phyloP scores from a whole-genome alignment of 495 filamentous ascomycete species.

The Podospora sp. region DNA sequence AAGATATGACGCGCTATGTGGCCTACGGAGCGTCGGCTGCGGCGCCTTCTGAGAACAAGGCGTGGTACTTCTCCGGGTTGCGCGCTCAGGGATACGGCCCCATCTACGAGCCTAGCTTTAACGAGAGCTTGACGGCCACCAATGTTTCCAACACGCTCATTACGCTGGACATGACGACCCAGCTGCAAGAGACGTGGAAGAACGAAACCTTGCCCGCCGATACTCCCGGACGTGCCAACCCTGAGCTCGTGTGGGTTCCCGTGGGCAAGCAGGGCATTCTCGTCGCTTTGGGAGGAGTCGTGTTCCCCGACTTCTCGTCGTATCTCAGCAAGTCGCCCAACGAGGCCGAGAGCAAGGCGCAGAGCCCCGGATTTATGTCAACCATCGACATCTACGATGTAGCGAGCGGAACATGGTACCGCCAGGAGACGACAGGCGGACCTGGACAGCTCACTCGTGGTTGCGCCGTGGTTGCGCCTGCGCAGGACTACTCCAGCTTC shows the following conservation, averaged over 20 bases:
- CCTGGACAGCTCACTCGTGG: constrained; percentile 64
- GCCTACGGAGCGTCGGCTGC: constrained; percentile 65
- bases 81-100: constrained; percentile 48
- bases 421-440: constrained; percentile 61
- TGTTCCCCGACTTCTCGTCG: constrained; percentile 49
- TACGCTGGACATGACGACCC: constrained; percentile 59
- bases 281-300: constrained; percentile 69
- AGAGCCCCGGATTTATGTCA: constrained; percentile 63
- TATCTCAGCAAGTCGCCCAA: constrained; percentile 36
- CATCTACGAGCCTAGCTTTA: constrained; percentile 41
- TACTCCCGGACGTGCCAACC: constrained; percentile 59
- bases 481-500: constrained; percentile 62
- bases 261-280: constrained; percentile 64
- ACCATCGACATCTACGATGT: constrained; percentile 73
- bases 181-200: constrained; percentile 53
- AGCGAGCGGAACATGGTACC: constrained; percentile 58
- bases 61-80: constrained; percentile 72
- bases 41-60: constrained; percentile 71
- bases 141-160: constrained; percentile 57
- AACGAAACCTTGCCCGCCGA: constrained; percentile 57
- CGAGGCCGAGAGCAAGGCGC: constrained; percentile 42
- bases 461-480: constrained; percentile 66
- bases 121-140: constrained; percentile 38
- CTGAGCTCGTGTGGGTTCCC: constrained; percentile 72
- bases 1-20: constrained; percentile 61